Base-by-base conservation (phyloP, 2,329 filamentous ascomycete species). In the Cytospora paraplurivora region DNA sequence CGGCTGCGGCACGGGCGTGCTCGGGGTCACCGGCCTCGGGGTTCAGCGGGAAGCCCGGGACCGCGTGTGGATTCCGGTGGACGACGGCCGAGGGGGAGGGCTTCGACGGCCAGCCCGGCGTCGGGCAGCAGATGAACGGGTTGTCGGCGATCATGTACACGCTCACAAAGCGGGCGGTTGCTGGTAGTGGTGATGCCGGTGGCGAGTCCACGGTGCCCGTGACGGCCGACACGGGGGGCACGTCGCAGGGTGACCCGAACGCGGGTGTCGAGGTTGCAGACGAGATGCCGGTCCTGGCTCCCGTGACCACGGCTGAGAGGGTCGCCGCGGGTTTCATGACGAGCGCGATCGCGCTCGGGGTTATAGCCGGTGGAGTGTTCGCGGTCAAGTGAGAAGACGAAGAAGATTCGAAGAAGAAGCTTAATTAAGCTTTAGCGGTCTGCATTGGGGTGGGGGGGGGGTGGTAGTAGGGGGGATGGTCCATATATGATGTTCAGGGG, bases 51-150 rank as follows among this genome's bases (percentile, higher is more conserved):
- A 75, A 77, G 12, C 71, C 82, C 4, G 82, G 85, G 44, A 86
- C 85, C 32, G 84, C 85, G 8, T 92, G 89, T 72, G 88, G 89
- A n/a, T 85, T 88, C 70, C 78, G 78, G 59, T 92, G 89, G 89
- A 82, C 82, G 8, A 76, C 74, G 21, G 27, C 27, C 27, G 27
- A 27, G 27, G 27, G 4, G 27, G 75, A 74, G 5, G 72, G 68
- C 2, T 91, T 84, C 69, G 89, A 91, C 71, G 85, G 84, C 6
- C 72, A 76, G 21, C 78, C 77, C 13, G 88, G 88, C 60, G 87
- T 91, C 10, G 88, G 89, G 50, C 80, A 89, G 73, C 86, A 91
- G 78, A 89, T 91, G 82, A 87, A 84, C 68, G 87, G 86, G 0
- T 77, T 90, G 33, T 82, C 84, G 33, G 82, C 88, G 13, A 76